These are phyloP conservation scores for Cryphonectria carpinicola DNA, from an alignment of 2,329 filamentous ascomycete genomes.

Conservation along the genomic window DNA sequence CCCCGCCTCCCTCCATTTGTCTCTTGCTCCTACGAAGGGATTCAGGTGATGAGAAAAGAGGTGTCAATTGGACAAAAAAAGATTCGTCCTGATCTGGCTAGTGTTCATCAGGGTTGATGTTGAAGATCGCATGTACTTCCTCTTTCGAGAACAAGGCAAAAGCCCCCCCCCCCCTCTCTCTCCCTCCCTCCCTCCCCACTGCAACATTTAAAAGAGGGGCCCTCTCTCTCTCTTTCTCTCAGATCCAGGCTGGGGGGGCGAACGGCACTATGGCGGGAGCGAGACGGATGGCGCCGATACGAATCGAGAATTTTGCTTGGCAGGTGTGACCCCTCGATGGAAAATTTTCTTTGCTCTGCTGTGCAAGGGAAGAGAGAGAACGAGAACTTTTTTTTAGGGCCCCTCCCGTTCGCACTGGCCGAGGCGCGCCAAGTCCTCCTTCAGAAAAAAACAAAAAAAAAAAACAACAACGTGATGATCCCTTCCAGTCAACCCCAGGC, in stretches of 20 bases:
- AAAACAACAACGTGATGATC: constrained; percentile 18
- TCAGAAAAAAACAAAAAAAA: background rate
- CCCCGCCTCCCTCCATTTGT: too few species aligned
- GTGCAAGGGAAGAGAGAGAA: background rate
- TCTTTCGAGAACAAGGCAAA: constrained; percentile 10
- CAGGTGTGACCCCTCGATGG: background rate
- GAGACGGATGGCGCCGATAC: constrained; percentile 12
- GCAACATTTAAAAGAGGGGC: background rate
- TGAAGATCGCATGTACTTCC: constrained; percentile 5
- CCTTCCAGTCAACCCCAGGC: background rate
- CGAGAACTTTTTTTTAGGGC: background rate
- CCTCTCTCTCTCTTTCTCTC: background rate
- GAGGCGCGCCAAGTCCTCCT: background rate
- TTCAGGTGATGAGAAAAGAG: background rate
- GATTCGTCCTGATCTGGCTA: background rate
- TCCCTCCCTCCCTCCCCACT: background rate
- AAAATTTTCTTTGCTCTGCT: constrained; percentile 2
- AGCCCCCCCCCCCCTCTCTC: too few species aligned
- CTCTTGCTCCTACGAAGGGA: background rate
- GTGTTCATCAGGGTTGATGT: background rate
- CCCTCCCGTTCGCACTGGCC: constrained; percentile 2
- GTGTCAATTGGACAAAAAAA: background rate
- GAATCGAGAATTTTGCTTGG: constrained; percentile 17
- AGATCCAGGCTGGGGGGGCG: background rate
- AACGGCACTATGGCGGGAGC: constrained; percentile 3